Percentiles rank a stretch among this genome's conserved stretches.
These are phyloP conservation scores for Quercus alba DNA, from an alignment of 306 rosid species.

Conservation along the genomic window DNA sequence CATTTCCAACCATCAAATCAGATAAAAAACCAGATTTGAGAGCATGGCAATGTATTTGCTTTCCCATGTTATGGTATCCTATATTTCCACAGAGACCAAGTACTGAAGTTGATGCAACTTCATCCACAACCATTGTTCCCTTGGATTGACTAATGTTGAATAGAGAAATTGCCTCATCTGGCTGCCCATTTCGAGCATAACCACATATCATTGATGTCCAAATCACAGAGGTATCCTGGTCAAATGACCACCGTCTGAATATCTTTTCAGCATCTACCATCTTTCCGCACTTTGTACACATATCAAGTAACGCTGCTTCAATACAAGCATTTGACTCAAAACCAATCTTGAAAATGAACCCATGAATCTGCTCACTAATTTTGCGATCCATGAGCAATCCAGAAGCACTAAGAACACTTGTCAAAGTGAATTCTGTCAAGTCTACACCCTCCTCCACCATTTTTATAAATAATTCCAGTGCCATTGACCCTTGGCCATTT, in stretches of 20 bases:
- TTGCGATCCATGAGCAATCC: constrained; percentile 49
- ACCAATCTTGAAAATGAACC: constrained; percentile 63
- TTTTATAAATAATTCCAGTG: constrained; percentile 45
- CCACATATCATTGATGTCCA: constrained; percentile 84
- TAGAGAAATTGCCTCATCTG: constrained; percentile 59
- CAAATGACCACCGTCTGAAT: constrained; percentile 51
- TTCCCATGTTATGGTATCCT: constrained; percentile 75
- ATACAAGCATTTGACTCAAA: constrained; percentile 55
- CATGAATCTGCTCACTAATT: constrained; percentile 69
- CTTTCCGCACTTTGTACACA: constrained; percentile 72
- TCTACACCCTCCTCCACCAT: constrained; percentile 57
- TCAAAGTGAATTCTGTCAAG: constrained; percentile 64
- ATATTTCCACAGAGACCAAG: constrained; percentile 67
- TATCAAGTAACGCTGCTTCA: constrained; percentile 72
- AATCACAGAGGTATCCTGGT: constrained; percentile 38
- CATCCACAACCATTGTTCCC: constrained; percentile 65
- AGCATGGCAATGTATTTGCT: constrained; percentile 71
- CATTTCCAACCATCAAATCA: constrained; percentile 69
- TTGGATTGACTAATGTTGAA: constrained; percentile 44
- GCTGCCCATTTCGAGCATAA: constrained; percentile 62
- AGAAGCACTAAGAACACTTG: constrained; percentile 58
- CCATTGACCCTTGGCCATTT: constrained; percentile 56
- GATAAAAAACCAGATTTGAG: constrained; percentile 53
- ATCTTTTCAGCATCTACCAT: constrained; percentile 66
- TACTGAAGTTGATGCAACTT: constrained; percentile 54